phyloP scores from a whole-genome alignment of 208 protist species.

The Trypanosoma rangeli region DNA sequence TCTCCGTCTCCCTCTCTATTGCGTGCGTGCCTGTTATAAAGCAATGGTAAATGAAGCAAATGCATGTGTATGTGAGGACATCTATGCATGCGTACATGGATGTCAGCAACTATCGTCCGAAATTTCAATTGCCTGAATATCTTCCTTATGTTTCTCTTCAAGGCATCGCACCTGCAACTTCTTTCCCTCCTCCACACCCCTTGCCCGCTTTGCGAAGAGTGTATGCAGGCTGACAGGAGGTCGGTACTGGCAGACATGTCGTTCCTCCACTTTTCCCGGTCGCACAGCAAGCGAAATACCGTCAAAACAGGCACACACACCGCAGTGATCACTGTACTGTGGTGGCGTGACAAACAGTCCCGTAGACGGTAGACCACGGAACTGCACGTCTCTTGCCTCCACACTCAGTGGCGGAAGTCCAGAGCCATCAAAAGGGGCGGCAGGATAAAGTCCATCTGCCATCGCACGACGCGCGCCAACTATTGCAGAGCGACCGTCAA shows the following conservation, averaged over 20 bases:
- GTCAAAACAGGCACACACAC: slow-evolving; percentile 59
- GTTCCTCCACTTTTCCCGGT: slow-evolving; percentile 43
- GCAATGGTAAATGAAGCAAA: background rate
- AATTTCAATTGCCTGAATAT: background rate
- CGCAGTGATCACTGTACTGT: slow-evolving; percentile 91
- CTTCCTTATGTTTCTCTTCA: background rate
- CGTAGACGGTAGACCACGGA: slow-evolving; percentile 66
- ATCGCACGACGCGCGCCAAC: slow-evolving; percentile 55
- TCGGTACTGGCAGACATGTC: slow-evolving; percentile 57
- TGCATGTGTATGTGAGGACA: background rate
- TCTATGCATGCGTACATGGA: slow-evolving; percentile 4
- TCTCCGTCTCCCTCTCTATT: too few relatives aligned
- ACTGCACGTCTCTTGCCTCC: slow-evolving; percentile 38
- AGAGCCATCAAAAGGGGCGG: slow-evolving; percentile 69
- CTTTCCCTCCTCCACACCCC: slow-evolving; percentile 2
- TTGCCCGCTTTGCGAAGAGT: slow-evolving; percentile 51
- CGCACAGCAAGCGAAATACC: slow-evolving; percentile 34
- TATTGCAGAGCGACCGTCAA: slow-evolving; percentile 35
- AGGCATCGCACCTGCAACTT: background rate
- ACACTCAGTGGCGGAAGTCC: slow-evolving; percentile 59
- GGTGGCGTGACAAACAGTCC: slow-evolving; percentile 87
- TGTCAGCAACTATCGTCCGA: background rate
- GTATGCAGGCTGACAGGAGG: slow-evolving; percentile 45
- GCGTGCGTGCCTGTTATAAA: background rate
- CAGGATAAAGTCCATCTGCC: slow-evolving; percentile 58